A percentile compares a stretch with the other conserved stretches of the same genome.
Evolutionary conservation across 2,329 filamentous ascomycete genomes (phyloP).

Genomic region (Colletotrichum gigasporum): DNA sequence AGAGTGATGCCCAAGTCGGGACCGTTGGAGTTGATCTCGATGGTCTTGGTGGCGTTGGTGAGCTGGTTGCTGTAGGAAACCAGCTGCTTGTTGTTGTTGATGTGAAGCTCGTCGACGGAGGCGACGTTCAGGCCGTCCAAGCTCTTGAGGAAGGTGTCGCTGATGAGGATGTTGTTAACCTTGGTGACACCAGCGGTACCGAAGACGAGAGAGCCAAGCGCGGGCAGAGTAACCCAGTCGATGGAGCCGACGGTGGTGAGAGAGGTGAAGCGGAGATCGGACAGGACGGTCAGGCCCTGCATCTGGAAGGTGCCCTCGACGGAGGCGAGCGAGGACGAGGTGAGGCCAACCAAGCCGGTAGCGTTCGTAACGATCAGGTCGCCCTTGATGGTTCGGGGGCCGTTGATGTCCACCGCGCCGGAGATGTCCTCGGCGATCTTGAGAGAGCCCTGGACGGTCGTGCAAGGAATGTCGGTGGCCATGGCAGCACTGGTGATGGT

Average conservation of each 20-base stretch:
- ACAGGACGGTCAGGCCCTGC: conserved; percentile 73
- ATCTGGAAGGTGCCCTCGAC: conserved; percentile 79
- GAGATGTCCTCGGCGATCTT: conserved; percentile 66
- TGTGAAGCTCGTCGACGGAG: conserved; percentile 76
- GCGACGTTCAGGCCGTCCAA: conserved; percentile 84
- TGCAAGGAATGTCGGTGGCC: conserved; percentile 71
- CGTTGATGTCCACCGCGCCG: conserved; percentile 69
- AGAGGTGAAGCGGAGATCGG: conserved; percentile 70
- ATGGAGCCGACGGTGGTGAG: conserved; percentile 75
- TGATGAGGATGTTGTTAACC: conserved; percentile 76
- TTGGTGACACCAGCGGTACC: conserved; percentile 68
- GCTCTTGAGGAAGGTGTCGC: conserved; percentile 84
- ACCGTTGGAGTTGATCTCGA: conserved; percentile 86
- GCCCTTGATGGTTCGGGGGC: conserved; percentile 65
- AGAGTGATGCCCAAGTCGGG: conserved; percentile 75
- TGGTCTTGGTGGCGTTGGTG: conserved; percentile 74
- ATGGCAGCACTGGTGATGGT: conserved; percentile 73
- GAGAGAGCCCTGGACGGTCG: conserved; percentile 75
- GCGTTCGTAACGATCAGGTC: conserved; percentile 71
- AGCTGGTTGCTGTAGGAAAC: conserved; percentile 80
- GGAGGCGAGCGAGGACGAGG: conserved; percentile 66
- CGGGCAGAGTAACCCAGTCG: conserved; percentile 76
- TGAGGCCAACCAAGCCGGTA: conserved; percentile 66
- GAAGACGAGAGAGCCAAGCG: conserved; percentile 59
- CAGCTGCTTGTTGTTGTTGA: conserved; percentile 91